Percentiles rank a stretch among this genome's conserved stretches.
phyloP scores from a whole-genome alignment of 352 stramenopile species.

The Salisapilia sapeloensis region DNA sequence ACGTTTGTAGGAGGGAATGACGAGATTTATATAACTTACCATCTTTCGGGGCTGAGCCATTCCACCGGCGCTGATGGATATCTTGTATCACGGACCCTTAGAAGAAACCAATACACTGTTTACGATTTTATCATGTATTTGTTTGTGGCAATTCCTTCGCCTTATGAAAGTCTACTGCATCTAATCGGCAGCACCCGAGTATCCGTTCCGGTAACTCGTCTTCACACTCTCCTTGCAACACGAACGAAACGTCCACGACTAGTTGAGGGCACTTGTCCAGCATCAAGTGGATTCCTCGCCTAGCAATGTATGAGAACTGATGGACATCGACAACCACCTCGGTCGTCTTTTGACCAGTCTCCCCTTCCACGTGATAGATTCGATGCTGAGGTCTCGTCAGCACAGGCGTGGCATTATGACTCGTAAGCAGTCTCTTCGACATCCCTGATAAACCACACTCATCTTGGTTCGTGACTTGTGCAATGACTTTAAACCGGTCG shows the following conservation, averaged over 20 bases:
- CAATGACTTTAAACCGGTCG: constrained; percentile 77
- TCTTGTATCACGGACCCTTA: background rate
- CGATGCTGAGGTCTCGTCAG: constrained; percentile 72
- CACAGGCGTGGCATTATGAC: constrained; percentile 69
- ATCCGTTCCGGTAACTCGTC: constrained; percentile 78
- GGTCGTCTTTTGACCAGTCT: constrained; percentile 17
- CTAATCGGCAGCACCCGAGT: constrained; percentile 66
- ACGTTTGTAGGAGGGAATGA: constrained; percentile 5
- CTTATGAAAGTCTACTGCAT: constrained; percentile 45
- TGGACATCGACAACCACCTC: constrained; percentile 73
- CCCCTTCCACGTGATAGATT: constrained; percentile 61
- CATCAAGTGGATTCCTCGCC: constrained; percentile 57
- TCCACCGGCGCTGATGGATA: background rate
- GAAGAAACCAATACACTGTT: background rate
- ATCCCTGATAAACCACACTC: constrained; percentile 65
- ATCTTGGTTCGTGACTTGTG: constrained; percentile 70
- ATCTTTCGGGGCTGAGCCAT: constrained; percentile 78
- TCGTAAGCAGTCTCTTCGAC: constrained; percentile 55
- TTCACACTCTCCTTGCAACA: constrained; percentile 75
- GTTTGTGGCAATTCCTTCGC: constrained; percentile 31
- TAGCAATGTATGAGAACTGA: constrained; percentile 70
- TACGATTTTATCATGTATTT: background rate
- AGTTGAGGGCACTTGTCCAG: constrained; percentile 60
- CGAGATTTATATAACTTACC: constrained; percentile 50
- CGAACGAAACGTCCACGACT: constrained; percentile 78